phyloP scores from a whole-genome alignment of 225 moss, liverwort and hornwort species.

The Polytrichum formosum region DNA sequence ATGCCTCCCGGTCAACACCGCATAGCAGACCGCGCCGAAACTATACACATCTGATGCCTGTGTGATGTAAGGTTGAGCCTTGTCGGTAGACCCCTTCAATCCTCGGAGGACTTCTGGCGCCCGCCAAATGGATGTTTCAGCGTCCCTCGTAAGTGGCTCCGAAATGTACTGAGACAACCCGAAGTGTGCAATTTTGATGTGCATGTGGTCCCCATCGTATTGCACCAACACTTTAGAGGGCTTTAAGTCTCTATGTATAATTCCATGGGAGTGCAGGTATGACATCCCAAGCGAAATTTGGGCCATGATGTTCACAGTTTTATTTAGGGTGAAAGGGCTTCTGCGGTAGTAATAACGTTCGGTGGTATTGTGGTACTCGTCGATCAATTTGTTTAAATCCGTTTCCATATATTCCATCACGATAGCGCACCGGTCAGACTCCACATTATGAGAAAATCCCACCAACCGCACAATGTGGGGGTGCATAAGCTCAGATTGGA shows the following conservation, averaged over 20 bases:
- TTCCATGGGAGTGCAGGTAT: neutral
- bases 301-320: conserved; percentile 3
- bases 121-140: conserved; percentile 1
- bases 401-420: conserved; percentile 3
- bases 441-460: neutral
- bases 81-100: no score
- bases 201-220: neutral
- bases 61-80: neutral
- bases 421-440: neutral
- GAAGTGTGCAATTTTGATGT: conserved; percentile 3
- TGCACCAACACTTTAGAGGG: conserved; percentile 5
- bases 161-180: neutral
- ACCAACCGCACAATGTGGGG: conserved; percentile 9
- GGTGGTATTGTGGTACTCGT: no score
- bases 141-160: neutral
- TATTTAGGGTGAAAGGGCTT: neutral
- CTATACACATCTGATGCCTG: conserved; percentile 10
- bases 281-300: neutral
- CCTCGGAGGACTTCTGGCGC: conserved; percentile 7
- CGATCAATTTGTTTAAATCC: neutral
- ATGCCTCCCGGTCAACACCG: neutral
- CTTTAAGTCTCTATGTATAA: conserved; percentile 3
- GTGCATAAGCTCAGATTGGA: neutral
- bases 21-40: conserved; percentile 6
- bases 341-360: no score